Conservation (phyloP, 192 early-diverging fungal genomes). For the Rhizophlyctis rosea region DNA sequence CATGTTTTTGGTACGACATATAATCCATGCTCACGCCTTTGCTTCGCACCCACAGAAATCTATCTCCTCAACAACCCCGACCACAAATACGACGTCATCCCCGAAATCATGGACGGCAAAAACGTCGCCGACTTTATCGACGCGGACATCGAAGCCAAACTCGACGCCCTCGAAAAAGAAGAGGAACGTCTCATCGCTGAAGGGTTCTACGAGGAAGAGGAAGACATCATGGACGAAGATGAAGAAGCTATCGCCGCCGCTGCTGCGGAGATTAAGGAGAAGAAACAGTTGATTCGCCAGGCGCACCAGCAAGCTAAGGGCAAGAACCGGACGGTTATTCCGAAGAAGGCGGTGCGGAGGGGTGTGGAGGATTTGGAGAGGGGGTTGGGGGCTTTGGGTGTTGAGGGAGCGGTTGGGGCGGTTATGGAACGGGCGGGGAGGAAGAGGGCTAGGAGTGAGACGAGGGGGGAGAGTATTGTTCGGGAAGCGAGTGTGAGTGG, state of each 20-base stretch:
- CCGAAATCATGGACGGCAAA: conserved; percentile 98
- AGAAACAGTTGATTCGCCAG: conserved; percentile 78
- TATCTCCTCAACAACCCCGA: conserved; percentile 81
- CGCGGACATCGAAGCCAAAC: conserved; percentile 92
- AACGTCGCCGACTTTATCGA: conserved; percentile 99
- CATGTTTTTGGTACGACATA: too few relatives aligned
- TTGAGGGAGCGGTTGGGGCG: conserved; percentile 56
- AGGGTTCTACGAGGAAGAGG: conserved; percentile 78
- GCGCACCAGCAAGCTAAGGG: conserved; percentile 73
- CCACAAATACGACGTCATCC: conserved; percentile 97
- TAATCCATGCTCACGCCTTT: not conserved
- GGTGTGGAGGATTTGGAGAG: conserved; percentile 51
- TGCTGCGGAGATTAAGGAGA: conserved; percentile 77
- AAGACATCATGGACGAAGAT: conserved; percentile 73
- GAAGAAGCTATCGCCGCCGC: conserved; percentile 73
- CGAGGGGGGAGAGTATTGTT: conserved; percentile 55
- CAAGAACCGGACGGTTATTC: conserved; percentile 73
- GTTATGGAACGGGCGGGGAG: conserved; percentile 59
- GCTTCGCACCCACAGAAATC: conserved; percentile 44
- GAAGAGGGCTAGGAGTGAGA: conserved; percentile 75
- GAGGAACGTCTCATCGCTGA: conserved; percentile 93
- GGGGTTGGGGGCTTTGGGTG: conserved; percentile 69
- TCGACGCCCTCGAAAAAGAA: conserved; percentile 94
- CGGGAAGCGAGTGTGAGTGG: conserved; percentile 51
- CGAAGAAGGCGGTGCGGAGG: conserved; percentile 38